Conservation (phyloP, 148 eudicot species). For the Vaccinium vitisidaea region DNA sequence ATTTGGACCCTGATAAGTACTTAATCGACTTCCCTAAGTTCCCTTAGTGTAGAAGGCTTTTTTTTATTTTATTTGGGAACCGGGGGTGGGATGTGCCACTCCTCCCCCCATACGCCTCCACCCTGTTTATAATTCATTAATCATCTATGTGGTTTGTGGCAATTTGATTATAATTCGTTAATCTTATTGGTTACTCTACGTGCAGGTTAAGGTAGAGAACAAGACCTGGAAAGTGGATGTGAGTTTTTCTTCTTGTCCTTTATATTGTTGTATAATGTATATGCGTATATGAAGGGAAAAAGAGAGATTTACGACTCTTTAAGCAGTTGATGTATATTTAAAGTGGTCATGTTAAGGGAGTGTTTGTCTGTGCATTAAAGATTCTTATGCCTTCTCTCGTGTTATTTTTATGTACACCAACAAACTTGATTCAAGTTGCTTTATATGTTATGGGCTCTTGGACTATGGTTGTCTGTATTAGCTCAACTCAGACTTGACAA, state of each 20-base stretch:
- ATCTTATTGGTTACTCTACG: constrained; percentile 6
- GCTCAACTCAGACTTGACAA: neutral
- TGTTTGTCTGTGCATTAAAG: neutral
- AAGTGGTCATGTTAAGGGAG: neutral
- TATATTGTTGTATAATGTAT: neutral
- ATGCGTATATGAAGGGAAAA: neutral
- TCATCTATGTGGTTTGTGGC: neutral
- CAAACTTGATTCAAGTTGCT: neutral
- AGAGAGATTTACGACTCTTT: neutral
- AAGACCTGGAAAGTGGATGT: constrained; percentile 93
- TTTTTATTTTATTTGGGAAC: too few relatives aligned
- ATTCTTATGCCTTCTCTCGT: neutral
- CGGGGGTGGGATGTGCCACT: too few relatives aligned
- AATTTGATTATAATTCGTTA: neutral
- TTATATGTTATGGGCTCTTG: neutral
- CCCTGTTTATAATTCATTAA: neutral
- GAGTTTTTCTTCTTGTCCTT: constrained; percentile 27
- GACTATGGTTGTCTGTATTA: neutral
- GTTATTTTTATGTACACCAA: neutral
- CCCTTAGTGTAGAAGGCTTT: too few relatives aligned
- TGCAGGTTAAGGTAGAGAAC: constrained; percentile 89
- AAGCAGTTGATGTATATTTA: neutral
- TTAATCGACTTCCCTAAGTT: too few relatives aligned
- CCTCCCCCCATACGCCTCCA: too few relatives aligned
- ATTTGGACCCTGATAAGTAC: too few relatives aligned